phyloP scores from a whole-genome alignment of 2,329 filamentous ascomycete genomes.

The Aspergillus calidoustus region DNA sequence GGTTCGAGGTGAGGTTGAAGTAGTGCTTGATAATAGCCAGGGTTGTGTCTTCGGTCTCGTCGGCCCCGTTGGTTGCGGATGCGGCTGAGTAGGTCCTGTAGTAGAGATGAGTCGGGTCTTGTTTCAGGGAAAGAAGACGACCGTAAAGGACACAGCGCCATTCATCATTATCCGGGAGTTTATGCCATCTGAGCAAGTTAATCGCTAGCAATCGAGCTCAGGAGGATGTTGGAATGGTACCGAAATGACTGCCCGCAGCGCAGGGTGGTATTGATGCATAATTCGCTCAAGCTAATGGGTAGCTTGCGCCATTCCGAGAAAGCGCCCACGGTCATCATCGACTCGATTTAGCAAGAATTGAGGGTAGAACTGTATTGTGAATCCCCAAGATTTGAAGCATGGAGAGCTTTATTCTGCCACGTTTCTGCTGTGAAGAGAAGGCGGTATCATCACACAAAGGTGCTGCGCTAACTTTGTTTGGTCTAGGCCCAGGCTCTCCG shows the following conservation, averaged over 20 bases:
- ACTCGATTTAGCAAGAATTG: neutral
- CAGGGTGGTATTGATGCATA: slow-evolving; percentile 92
- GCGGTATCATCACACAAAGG: slow-evolving; percentile 34
- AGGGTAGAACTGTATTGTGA: slow-evolving; percentile 1
- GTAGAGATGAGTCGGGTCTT: slow-evolving; percentile 77
- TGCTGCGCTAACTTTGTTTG: slow-evolving; percentile 28
- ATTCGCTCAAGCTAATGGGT: slow-evolving; percentile 78
- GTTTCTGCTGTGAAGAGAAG: slow-evolving; percentile 16
- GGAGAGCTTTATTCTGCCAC: slow-evolving; percentile 31
- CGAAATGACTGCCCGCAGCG: slow-evolving; percentile 93
- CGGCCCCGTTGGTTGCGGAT: slow-evolving; percentile 28
- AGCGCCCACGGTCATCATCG: slow-evolving; percentile 48
- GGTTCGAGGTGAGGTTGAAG: slow-evolving; percentile 80
- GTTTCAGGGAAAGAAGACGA: slow-evolving; percentile 80
- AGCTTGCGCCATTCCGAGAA: slow-evolving; percentile 85
- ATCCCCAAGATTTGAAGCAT: neutral
- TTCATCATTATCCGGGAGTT: slow-evolving; percentile 71
- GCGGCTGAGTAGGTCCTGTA: slow-evolving; percentile 66
- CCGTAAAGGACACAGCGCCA: slow-evolving; percentile 91
- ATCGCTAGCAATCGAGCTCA: neutral
- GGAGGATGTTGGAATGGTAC: slow-evolving; percentile 41
- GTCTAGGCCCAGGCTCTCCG: slow-evolving; percentile 18
- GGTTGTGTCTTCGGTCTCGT: slow-evolving; percentile 60
- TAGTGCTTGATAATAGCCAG: slow-evolving; percentile 78
- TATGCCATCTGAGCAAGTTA: slow-evolving; percentile 71